Evolutionary conservation across 306 rosid genomes (phyloP).

Genomic region (Sicyos baderoa): DNA sequence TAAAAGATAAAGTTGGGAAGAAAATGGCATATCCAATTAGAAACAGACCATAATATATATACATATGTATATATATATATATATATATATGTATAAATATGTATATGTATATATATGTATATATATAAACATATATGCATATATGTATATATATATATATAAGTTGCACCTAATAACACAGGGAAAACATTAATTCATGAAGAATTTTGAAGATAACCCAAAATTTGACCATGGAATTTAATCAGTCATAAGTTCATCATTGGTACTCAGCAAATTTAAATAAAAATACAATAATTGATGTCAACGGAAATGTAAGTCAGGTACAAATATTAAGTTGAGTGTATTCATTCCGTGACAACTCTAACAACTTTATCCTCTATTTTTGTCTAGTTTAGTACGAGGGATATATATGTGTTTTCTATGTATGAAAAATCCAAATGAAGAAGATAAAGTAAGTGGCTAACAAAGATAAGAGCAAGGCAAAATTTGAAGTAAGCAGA

Average conservation of each 20-base stretch:
- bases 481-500: background rate
- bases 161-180: background rate
- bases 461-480: background rate
- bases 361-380: background rate
- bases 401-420: background rate
- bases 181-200: background rate
- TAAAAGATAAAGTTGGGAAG: conserved; percentile 4
- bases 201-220: background rate
- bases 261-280: background rate
- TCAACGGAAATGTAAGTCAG: background rate
- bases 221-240: background rate
- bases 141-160: too few species aligned
- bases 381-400: background rate
- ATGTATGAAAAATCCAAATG: background rate
- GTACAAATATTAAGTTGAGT: background rate
- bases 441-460: background rate
- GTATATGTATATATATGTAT: too few species aligned
- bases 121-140: too few species aligned
- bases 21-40: background rate
- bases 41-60: too few species aligned
- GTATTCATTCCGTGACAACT: background rate
- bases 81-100: too few species aligned
- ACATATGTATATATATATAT: too few species aligned
- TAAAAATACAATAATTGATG: background rate
- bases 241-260: background rate